Conservation (phyloP, 148 eudicot genomes). For the Gaultheria prostrata region DNA sequence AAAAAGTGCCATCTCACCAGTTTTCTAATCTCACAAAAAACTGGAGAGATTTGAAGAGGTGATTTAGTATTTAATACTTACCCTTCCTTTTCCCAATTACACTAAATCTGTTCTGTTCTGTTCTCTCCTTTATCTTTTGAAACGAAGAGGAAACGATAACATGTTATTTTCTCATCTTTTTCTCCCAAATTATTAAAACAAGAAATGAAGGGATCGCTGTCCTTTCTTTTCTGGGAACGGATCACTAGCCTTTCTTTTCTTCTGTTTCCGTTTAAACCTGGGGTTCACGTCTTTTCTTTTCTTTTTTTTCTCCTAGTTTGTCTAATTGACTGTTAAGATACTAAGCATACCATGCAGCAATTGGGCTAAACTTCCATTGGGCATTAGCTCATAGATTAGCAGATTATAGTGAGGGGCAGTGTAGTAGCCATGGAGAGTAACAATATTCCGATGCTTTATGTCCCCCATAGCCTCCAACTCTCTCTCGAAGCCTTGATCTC, state of each 20-base stretch:
- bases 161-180: too few species aligned
- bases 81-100: too few species aligned
- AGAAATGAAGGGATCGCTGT: neutral
- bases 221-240: neutral
- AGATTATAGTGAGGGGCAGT: slow-evolving; percentile 72
- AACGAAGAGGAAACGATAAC: too few species aligned
- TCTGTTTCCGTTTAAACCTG: neutral
- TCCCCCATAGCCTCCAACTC: slow-evolving; percentile 92
- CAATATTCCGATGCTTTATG: slow-evolving; percentile 83
- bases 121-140: too few species aligned
- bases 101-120: too few species aligned
- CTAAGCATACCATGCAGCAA: slow-evolving; percentile 62
- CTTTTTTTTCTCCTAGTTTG: neutral
- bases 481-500: slow-evolving; percentile 86
- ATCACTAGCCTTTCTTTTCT: neutral
- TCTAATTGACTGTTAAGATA: neutral
- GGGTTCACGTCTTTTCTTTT: neutral
- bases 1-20: neutral
- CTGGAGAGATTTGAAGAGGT: too few species aligned
- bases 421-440: slow-evolving; percentile 83
- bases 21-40: too few species aligned
- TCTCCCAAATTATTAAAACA: neutral
- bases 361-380: slow-evolving; percentile 72
- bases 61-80: too few species aligned
- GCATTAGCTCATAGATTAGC: slow-evolving; percentile 90